phyloP scores from a whole-genome alignment of 345 rosid genomes.

The Conringia planisiliqua region DNA sequence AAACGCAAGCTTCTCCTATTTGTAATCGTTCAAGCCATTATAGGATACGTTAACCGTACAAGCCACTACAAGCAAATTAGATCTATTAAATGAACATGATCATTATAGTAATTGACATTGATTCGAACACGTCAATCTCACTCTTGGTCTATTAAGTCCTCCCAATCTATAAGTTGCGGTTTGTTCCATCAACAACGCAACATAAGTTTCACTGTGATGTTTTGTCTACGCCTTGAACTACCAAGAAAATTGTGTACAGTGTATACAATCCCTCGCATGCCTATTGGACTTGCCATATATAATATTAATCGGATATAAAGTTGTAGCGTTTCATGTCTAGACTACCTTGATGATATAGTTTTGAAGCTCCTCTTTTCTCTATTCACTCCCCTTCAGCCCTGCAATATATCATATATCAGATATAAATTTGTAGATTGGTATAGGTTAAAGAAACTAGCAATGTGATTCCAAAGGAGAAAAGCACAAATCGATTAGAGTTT shows the following conservation, averaged over 20 bases:
- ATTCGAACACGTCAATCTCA: background rate
- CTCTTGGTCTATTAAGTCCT: background rate
- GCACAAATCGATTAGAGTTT: background rate
- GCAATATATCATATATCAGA: background rate
- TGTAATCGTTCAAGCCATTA: background rate
- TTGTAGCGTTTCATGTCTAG: no score
- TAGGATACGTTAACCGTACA: background rate
- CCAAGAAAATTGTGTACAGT: no score
- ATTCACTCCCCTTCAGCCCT: background rate
- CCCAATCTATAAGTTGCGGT: background rate
- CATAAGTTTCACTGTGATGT: background rate
- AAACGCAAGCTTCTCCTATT: background rate
- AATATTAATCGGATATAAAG: background rate
- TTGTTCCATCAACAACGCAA: background rate
- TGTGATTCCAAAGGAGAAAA: constrained; percentile 13
- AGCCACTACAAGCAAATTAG: background rate
- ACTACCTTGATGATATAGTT: no score
- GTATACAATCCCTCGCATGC: background rate
- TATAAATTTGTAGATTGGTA: background rate
- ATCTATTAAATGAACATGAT: background rate
- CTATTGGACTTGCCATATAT: background rate
- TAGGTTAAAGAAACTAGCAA: background rate
- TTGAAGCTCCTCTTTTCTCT: no score
- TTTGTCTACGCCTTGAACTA: background rate
- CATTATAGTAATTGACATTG: background rate